Percentiles rank a stretch among this genome's conserved stretches.
These are phyloP conservation scores for Rutidosis leptorrhynchoides DNA, from an alignment of 129 eudicot genomes.

Conservation along the genomic window DNA sequence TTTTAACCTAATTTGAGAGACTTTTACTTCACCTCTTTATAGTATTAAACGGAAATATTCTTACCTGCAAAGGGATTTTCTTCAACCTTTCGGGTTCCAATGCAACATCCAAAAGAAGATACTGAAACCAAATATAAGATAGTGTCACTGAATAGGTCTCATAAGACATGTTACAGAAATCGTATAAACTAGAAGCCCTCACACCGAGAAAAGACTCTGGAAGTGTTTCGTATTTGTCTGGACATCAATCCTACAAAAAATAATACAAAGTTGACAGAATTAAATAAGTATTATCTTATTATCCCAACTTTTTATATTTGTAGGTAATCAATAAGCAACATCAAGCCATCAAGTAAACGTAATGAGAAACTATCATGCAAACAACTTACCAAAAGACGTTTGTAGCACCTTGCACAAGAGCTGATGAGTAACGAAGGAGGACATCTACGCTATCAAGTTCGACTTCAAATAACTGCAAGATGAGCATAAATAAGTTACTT, in stretches of 20 bases:
- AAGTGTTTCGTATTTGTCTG: constrained; percentile 87
- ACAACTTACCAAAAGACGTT: constrained; percentile 83
- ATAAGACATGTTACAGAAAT: background rate
- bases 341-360: background rate
- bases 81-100: constrained; percentile 54
- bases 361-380: background rate
- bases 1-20: background rate
- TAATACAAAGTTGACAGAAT: constrained; percentile 1
- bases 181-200: constrained; percentile 25
- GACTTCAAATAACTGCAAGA: constrained; percentile 86
- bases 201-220: constrained; percentile 72
- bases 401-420: constrained; percentile 97
- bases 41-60: background rate
- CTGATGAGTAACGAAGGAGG: constrained; percentile 89
- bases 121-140: constrained; percentile 42
- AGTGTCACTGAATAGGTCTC: background rate
- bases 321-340: constrained; percentile 1
- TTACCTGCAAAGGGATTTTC: constrained; percentile 84
- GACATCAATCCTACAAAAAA: constrained; percentile 74
- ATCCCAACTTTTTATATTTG: background rate
- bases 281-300: background rate
- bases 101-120: constrained; percentile 83
- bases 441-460: constrained; percentile 71
- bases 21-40: constrained; percentile 1
- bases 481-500: background rate